Evolutionary conservation across 2,329 filamentous ascomycete species (phyloP).

Genomic region (Hypoxylon sp.): DNA sequence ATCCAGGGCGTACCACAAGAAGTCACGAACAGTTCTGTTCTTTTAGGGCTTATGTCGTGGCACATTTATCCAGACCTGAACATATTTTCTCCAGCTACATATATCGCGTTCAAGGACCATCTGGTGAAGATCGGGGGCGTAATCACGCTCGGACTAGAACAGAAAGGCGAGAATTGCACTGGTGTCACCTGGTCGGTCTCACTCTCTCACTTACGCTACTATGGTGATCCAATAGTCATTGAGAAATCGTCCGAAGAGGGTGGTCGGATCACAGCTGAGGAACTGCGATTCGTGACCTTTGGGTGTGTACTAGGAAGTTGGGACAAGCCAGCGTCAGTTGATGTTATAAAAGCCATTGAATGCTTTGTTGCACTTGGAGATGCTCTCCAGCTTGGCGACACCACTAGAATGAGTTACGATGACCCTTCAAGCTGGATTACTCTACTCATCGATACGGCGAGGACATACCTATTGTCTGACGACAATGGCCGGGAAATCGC

Average conservation of each 20-base stretch:
- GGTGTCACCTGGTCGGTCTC: constrained; percentile 9
- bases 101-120: neutral
- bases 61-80: neutral
- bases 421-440: neutral
- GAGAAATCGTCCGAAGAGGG: neutral
- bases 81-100: neutral
- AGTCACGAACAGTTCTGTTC: neutral
- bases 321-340: neutral
- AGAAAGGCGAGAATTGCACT: neutral
- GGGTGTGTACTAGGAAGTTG: neutral
- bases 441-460: neutral
- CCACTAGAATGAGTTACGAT: neutral
- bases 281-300: neutral
- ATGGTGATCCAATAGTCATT: neutral
- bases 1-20: neutral
- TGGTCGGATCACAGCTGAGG: neutral
- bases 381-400: neutral
- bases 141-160: neutral
- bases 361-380: neutral
- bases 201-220: neutral
- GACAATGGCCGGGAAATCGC: neutral
- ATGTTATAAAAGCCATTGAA: neutral
- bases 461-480: neutral
- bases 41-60: neutral
- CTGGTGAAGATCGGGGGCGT: neutral